These are phyloP conservation scores for Berkeleyomyces rouxiae DNA, from an alignment of 2,329 filamentous ascomycete species.

Conservation along the genomic window DNA sequence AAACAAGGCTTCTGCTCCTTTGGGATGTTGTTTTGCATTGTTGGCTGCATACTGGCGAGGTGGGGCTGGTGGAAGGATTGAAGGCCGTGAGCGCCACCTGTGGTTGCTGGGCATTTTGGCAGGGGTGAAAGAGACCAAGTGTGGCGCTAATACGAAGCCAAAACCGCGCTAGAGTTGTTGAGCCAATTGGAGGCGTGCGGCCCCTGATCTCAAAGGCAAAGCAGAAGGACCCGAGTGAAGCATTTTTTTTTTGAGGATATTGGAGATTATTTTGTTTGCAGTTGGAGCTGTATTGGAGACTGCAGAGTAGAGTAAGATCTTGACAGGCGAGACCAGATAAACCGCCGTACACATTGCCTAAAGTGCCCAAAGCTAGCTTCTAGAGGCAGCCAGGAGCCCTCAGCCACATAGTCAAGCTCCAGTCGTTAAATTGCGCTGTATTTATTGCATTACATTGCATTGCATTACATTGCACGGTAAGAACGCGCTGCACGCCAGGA, in stretches of 20 bases:
- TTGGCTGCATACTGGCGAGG: background rate
- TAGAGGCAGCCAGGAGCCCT: background rate
- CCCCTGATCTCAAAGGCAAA: background rate
- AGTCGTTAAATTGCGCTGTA: background rate
- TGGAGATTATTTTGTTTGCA: too few species aligned
- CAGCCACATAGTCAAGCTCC: background rate
- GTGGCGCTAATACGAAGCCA: constrained; percentile 1
- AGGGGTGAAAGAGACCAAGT: background rate
- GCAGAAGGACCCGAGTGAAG: background rate
- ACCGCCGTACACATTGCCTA: too few species aligned
- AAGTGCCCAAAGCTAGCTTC: background rate
- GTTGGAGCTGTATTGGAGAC: too few species aligned
- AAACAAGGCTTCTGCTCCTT: background rate
- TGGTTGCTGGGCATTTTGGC: background rate
- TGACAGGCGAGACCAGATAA: too few species aligned
- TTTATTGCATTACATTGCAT: background rate
- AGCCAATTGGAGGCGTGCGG: background rate
- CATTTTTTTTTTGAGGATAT: too few species aligned
- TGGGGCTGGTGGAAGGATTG: too few species aligned
- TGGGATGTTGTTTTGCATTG: background rate
- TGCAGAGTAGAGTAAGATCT: too few species aligned
- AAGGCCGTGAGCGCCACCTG: background rate
- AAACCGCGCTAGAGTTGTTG: background rate
- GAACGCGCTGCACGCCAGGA: background rate
- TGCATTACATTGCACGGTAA: background rate